Conservation (phyloP, 495 filamentous ascomycete genomes). For the Penicillium samsonianum region DNA sequence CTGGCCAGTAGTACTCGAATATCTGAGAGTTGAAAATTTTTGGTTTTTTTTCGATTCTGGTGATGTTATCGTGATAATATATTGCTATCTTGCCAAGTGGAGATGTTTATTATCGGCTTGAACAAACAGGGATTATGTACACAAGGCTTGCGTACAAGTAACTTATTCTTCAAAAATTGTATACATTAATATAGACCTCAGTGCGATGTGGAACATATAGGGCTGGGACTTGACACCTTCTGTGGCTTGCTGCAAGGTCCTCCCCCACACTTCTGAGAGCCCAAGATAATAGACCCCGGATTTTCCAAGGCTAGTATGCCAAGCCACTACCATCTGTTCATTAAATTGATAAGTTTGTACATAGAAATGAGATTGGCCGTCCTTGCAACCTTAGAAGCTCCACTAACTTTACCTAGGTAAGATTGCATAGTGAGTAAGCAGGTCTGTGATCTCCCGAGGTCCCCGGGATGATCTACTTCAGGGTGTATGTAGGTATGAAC, state of each 20-base stretch:
- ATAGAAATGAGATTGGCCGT: background rate
- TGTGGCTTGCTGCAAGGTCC: background rate
- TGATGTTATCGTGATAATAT: background rate
- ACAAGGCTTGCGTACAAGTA: no score
- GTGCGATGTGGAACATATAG: no score
- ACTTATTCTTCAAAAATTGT: no score
- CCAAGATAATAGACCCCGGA: background rate
- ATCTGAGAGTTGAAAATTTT: background rate
- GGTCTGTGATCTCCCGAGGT: background rate
- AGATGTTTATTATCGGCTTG: no score
- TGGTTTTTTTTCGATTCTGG: no score
- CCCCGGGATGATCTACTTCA: background rate
- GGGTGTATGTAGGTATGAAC: constrained; percentile 1
- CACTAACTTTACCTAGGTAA: background rate
- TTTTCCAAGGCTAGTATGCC: no score
- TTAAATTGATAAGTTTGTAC: no score
- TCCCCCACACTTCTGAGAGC: background rate
- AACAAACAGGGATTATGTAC: no score
- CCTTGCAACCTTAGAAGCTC: background rate
- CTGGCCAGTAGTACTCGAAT: background rate
- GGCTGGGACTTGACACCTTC: background rate
- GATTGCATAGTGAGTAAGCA: background rate
- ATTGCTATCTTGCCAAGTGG: background rate
- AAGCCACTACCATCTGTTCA: no score
- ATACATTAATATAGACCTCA: no score